Evolutionary conservation across 352 stramenopile genomes (phyloP).

Genomic region (Globisporangium canariense): DNA sequence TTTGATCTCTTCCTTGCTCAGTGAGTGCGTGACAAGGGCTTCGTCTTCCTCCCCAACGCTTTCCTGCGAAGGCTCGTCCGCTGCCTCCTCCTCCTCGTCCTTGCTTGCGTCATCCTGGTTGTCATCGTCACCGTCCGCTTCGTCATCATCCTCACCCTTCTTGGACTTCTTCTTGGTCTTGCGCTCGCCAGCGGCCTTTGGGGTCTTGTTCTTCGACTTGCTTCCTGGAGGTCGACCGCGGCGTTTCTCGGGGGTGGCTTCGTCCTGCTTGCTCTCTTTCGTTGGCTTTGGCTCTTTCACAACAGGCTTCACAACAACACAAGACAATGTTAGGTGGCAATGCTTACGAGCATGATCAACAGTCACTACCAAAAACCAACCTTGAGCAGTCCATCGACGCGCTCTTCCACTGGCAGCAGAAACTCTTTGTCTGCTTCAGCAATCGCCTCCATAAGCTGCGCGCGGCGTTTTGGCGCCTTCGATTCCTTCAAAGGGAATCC

Average conservation of each 20-base stretch:
- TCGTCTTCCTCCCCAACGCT: constrained; percentile 42
- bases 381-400: constrained; percentile 57
- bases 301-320: background rate
- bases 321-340: background rate
- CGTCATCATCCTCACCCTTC: constrained; percentile 7
- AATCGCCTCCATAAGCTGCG: constrained; percentile 63
- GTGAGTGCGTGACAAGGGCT: constrained; percentile 22
- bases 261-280: constrained; percentile 20
- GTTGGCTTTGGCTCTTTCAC: constrained; percentile 17
- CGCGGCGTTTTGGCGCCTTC: constrained; percentile 70
- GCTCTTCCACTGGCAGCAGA: constrained; percentile 45
- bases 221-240: constrained; percentile 39
- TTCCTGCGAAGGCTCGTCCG: constrained; percentile 13
- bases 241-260: constrained; percentile 33
- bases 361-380: background rate
- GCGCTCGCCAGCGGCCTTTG: background rate
- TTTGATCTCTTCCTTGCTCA: constrained; percentile 80
- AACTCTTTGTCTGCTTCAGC: constrained; percentile 70
- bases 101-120: constrained; percentile 7
- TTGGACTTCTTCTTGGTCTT: constrained; percentile 31
- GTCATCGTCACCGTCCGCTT: constrained; percentile 16
- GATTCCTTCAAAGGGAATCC: constrained; percentile 64
- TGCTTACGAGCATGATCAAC: background rate
- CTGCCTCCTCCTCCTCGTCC: constrained; percentile 12
- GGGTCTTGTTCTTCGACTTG: constrained; percentile 39